These are phyloP conservation scores for Alternaria arborescens DNA, from an alignment of 2,329 filamentous ascomycete genomes.

Conservation along the genomic window DNA sequence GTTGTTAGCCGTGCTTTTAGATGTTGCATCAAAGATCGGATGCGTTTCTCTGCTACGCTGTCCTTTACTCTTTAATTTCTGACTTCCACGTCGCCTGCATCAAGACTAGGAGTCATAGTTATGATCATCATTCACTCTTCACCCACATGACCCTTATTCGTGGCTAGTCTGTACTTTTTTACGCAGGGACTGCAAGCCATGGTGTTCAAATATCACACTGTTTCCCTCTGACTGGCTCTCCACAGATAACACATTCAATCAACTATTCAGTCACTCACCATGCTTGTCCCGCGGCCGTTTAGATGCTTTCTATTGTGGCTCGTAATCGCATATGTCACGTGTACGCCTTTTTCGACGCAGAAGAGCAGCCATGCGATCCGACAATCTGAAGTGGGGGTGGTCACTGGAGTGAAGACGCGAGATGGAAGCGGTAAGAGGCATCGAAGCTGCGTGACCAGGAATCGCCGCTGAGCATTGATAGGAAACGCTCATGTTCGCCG, in stretches of 20 bases:
- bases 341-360: conserved; percentile 9
- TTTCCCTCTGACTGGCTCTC: conserved; percentile 5
- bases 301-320: conserved; percentile 5
- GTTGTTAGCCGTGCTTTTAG: background rate
- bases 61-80: background rate
- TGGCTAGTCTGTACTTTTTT: background rate
- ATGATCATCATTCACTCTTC: background rate
- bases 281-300: conserved; percentile 11
- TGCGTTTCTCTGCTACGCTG: background rate
- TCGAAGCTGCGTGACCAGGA: background rate
- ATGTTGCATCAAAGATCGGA: background rate
- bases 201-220: conserved; percentile 3
- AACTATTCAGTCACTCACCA: conserved; percentile 7
- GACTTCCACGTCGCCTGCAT: background rate
- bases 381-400: conserved; percentile 20
- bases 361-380: background rate
- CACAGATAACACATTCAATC: background rate
- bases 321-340: conserved; percentile 16
- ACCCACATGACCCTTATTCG: background rate
- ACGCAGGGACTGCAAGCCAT: background rate
- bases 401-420: conserved; percentile 29
- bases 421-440: conserved; percentile 27
- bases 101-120: background rate
- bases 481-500: conserved; percentile 57
- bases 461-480: conserved; percentile 17